phyloP scores from a whole-genome alignment of 2,329 filamentous ascomycete genomes.

The Alternaria infectoria region DNA sequence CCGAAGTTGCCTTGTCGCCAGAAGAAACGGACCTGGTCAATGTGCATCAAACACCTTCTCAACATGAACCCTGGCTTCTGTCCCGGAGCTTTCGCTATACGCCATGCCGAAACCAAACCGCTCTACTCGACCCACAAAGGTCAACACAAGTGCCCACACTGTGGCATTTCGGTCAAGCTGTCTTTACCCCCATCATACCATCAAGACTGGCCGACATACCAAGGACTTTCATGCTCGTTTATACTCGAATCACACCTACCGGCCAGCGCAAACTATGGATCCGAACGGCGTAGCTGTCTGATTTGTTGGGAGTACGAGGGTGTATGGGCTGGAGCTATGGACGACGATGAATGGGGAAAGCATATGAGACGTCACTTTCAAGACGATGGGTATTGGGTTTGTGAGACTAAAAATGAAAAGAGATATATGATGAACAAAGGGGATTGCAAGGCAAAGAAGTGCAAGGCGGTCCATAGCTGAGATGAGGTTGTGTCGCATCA shows the following conservation, averaged over 20 bases:
- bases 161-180: background rate
- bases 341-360: background rate
- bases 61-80: background rate
- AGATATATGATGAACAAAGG: rapidly evolving
- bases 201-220: background rate
- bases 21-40: background rate
- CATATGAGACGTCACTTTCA: background rate
- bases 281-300: background rate
- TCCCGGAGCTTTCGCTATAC: background rate
- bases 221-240: background rate
- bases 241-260: background rate
- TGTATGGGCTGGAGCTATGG: background rate
- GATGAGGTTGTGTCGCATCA: background rate
- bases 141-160: background rate
- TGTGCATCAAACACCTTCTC: background rate
- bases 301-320: background rate
- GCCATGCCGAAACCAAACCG: rapidly evolving
- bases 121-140: rapidly evolving
- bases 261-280: rapidly evolving
- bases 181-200: rapidly evolving
- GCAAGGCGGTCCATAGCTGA: background rate
- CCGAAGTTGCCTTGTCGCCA: background rate
- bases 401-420: rapidly evolving
- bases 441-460: background rate
- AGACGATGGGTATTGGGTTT: background rate